Conservation (phyloP, 495 filamentous ascomycete genomes). For the Annulohypoxylon bovei region DNA sequence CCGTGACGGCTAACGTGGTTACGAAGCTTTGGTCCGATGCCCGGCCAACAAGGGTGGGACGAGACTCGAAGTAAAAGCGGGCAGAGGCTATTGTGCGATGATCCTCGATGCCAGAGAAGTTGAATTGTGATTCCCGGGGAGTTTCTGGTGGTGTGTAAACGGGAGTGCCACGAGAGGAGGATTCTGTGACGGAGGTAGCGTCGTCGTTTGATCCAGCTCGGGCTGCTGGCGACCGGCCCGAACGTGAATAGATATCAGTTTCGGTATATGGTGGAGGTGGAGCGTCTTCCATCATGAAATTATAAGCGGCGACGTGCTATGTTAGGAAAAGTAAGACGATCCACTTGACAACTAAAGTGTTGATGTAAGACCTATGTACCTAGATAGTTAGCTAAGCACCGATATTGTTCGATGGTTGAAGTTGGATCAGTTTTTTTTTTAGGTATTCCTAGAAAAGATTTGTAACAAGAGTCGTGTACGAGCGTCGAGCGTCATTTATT, state of each 20-base stretch:
- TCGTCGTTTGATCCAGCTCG: conserved; percentile 32
- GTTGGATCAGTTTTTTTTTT: not conserved
- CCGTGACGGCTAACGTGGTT: conserved; percentile 37
- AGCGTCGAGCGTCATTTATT: not conserved
- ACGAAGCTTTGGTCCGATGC: conserved; percentile 27
- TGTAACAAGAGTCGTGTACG: not conserved
- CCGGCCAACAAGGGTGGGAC: conserved; percentile 36
- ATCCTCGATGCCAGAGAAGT: conserved; percentile 42
- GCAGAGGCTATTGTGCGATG: conserved; percentile 43
- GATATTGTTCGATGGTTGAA: not conserved
- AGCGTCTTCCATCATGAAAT: conserved; percentile 45
- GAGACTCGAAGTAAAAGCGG: conserved; percentile 55
- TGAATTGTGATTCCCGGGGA: conserved; percentile 47
- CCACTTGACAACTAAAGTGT: not conserved
- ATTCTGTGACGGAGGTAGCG: conserved; percentile 42
- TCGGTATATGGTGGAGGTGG: conserved; percentile 62
- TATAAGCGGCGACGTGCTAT: conserved; percentile 4
- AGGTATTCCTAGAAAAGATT: not conserved
- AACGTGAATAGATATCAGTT: conserved; percentile 58
- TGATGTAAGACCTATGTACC: not conserved
- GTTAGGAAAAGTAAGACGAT: conserved; percentile 7
- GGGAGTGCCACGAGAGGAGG: conserved; percentile 50
- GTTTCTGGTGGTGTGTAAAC: conserved; percentile 62
- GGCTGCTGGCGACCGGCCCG: conserved; percentile 33
- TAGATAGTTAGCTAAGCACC: not conserved